Percentiles rank a stretch among this genome's conserved stretches.
phyloP scores from a whole-genome alignment of 2,329 filamentous ascomycete genomes.

The Penicillium sp. region DNA sequence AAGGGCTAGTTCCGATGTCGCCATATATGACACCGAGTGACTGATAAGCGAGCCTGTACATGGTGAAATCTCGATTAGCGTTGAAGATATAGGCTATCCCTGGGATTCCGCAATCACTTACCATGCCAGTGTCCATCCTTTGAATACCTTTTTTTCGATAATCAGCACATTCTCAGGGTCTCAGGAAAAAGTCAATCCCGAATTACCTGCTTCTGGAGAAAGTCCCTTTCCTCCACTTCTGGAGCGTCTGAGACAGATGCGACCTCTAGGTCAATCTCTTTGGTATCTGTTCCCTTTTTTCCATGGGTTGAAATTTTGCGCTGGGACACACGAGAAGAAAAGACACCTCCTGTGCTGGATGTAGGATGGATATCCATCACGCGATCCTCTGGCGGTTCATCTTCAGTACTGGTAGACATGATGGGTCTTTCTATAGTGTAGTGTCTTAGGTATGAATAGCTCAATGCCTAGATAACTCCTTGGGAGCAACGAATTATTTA shows the following conservation, averaged over 20 bases:
- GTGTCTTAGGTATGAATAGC: background rate
- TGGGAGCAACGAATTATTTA: background rate
- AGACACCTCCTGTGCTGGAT: slow-evolving; percentile 3
- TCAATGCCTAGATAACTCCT: too few relatives aligned
- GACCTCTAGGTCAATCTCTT: slow-evolving; percentile 4
- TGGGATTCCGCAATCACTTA: background rate
- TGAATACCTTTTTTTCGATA: too few relatives aligned
- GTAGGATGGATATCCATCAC: background rate
- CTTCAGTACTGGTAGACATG: slow-evolving; percentile 1
- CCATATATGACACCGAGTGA: slow-evolving; percentile 64
- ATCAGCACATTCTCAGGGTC: too few relatives aligned
- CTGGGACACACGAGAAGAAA: background rate
- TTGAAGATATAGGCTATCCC: background rate
- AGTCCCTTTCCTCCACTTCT: slow-evolving; percentile 8
- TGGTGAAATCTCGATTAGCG: background rate
- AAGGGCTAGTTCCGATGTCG: slow-evolving; percentile 64
- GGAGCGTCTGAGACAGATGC: slow-evolving; percentile 2
- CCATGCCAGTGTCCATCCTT: slow-evolving; percentile 10
- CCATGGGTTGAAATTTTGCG: background rate
- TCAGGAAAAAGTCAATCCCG: too few relatives aligned
- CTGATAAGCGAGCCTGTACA: slow-evolving; percentile 58
- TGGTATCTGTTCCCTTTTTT: background rate
- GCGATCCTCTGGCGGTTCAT: slow-evolving; percentile 6
- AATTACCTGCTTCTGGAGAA: slow-evolving; percentile 8
- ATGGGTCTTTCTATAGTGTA: background rate